phyloP scores from a whole-genome alignment of 1,139 yeast genomes.

The Suhomyces guaymorum region DNA sequence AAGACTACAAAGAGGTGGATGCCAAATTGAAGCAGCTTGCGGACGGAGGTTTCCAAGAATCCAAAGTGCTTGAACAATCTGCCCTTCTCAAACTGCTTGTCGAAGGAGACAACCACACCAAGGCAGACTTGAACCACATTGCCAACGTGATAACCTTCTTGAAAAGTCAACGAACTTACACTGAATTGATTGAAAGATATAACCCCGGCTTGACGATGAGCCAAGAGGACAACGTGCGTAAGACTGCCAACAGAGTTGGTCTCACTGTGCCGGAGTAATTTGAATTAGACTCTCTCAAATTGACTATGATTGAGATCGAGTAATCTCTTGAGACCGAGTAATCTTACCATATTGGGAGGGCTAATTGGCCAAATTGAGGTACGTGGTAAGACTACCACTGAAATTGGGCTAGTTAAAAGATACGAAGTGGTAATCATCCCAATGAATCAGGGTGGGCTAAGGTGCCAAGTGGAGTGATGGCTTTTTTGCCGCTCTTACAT shows the following conservation, averaged over 20 bases:
- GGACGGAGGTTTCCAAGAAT: conserved; percentile 11
- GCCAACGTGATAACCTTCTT: conserved; percentile 56
- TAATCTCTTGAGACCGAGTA: no score
- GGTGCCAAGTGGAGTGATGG: no score
- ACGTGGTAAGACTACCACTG: no score
- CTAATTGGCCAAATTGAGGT: no score
- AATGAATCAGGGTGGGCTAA: no score
- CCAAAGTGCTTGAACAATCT: conserved; percentile 24
- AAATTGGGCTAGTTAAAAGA: no score
- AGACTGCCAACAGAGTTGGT: conserved; percentile 86
- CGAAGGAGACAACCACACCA: conserved; percentile 21
- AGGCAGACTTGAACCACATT: conserved; percentile 36
- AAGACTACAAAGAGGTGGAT: conserved; percentile 38
- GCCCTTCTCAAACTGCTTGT: conserved; percentile 28
- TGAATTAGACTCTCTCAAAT: no score
- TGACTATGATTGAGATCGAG: no score
- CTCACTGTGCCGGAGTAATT: conserved; percentile 29
- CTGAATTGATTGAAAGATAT: conserved; percentile 78
- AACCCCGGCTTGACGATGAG: conserved; percentile 81
- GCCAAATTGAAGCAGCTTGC: conserved; percentile 30
- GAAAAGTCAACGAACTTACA: conserved; percentile 72
- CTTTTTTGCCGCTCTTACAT: no score
- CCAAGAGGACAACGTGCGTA: conserved; percentile 73
- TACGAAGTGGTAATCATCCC: no score
- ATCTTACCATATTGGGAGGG: no score